These are phyloP conservation scores for Hypoxylon crocopeplum DNA, from an alignment of 495 filamentous ascomycete species.

Conservation along the genomic window DNA sequence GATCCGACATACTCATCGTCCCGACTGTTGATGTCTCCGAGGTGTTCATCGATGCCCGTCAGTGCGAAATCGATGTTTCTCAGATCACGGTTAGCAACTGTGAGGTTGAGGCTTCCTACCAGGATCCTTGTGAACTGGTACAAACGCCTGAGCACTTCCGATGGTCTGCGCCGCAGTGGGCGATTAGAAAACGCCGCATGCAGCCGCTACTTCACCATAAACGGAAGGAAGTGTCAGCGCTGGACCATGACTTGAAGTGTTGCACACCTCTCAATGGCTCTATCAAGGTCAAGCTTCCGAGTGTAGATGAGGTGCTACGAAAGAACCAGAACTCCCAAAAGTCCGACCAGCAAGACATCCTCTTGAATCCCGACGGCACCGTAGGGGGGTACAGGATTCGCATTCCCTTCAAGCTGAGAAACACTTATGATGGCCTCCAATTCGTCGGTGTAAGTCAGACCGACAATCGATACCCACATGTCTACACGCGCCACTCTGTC, in stretches of 20 bases:
- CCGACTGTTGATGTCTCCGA: constrained; percentile 68
- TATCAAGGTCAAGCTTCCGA: constrained; percentile 48
- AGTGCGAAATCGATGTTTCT: constrained; percentile 71
- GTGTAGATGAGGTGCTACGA: constrained; percentile 41
- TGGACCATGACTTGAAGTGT: constrained; percentile 43
- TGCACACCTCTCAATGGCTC: constrained; percentile 54
- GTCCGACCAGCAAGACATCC: constrained; percentile 38
- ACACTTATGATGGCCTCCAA: constrained; percentile 83
- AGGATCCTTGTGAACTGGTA: constrained; percentile 74
- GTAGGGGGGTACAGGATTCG: constrained; percentile 50
- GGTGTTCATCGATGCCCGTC: constrained; percentile 85
- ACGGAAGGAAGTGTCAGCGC: constrained; percentile 50
- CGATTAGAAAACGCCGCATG: constrained; percentile 71
- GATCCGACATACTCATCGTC: constrained; percentile 79
- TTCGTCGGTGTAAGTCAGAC: constrained; percentile 84
- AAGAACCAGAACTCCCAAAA: constrained; percentile 44
- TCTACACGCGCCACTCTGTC: constrained; percentile 82
- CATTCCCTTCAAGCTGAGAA: constrained; percentile 78
- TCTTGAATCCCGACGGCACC: constrained; percentile 37
- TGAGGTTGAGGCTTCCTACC: constrained; percentile 64
- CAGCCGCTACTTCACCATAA: constrained; percentile 63
- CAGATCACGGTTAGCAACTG: constrained; percentile 73
- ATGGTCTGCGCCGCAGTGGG: constrained; percentile 76
- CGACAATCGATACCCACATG: constrained; percentile 85
- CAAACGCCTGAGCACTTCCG: constrained; percentile 63